These are phyloP conservation scores for Ballota nigra DNA, from an alignment of 257 asterid species.

Conservation along the genomic window DNA sequence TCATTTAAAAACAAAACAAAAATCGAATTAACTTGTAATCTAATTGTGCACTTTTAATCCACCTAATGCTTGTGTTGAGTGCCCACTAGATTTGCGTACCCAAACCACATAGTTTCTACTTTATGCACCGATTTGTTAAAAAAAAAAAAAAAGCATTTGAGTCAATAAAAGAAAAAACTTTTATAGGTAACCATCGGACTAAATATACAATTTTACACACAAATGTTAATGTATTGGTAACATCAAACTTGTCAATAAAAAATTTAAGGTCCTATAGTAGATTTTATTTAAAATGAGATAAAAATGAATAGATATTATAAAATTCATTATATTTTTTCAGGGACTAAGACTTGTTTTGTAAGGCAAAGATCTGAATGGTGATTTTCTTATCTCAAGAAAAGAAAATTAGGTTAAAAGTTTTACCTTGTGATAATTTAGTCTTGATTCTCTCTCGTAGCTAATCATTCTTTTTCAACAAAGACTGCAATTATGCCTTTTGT, in stretches of 20 bases:
- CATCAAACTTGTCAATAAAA: too few species aligned
- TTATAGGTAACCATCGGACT: too few species aligned
- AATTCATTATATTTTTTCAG: neutral
- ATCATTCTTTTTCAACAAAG: slow-evolving; percentile 19
- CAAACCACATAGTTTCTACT: neutral
- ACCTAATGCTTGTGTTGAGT: neutral
- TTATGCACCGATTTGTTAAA: too few species aligned
- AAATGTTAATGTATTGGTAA: too few species aligned
- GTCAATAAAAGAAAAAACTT: too few species aligned
- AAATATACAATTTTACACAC: too few species aligned
- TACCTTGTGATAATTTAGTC: neutral
- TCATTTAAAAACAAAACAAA: too few species aligned
- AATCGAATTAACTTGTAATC: too few species aligned
- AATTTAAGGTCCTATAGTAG: too few species aligned
- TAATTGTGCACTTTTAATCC: neutral
- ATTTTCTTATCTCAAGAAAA: neutral
- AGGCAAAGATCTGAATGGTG: neutral
- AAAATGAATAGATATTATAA: neutral
- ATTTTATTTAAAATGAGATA: too few species aligned
- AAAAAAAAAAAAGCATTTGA: too few species aligned
- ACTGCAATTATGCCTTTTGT: slow-evolving; percentile 13
- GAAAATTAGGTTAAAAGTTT: neutral
- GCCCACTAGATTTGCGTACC: neutral
- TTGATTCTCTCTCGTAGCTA: neutral
- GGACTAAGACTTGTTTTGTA: neutral